These are phyloP conservation scores for Floccularia luteovirens DNA, from an alignment of 768 basidiomycete species.

Conservation along the genomic window DNA sequence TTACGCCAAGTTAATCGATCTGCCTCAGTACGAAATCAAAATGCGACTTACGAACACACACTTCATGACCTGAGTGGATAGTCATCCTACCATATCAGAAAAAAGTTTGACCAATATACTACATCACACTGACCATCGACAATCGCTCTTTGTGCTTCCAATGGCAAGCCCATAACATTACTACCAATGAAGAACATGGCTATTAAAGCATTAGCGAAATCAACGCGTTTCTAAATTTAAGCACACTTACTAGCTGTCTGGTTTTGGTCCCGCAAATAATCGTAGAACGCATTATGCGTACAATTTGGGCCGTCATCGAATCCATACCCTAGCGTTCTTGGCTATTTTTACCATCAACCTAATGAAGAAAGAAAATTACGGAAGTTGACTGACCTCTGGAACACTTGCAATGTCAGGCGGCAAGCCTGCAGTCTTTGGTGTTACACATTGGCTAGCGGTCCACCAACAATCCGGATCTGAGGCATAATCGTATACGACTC, in stretches of 20 bases:
- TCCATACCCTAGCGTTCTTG: slow-evolving; percentile 47
- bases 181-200: slow-evolving; percentile 61
- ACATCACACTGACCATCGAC: slow-evolving; percentile 30
- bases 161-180: slow-evolving; percentile 48
- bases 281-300: slow-evolving; percentile 55
- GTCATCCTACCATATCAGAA: background rate
- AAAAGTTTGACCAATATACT: background rate
- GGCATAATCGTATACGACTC: slow-evolving; percentile 22
- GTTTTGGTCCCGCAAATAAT: slow-evolving; percentile 39
- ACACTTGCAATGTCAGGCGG: slow-evolving; percentile 33
- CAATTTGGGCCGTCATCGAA: slow-evolving; percentile 66
- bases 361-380: background rate
- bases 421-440: slow-evolving; percentile 37
- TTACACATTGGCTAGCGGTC: slow-evolving; percentile 33
- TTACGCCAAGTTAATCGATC: background rate
- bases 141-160: slow-evolving; percentile 45
- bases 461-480: slow-evolving; percentile 51
- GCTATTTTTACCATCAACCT: slow-evolving; percentile 19
- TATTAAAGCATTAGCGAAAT: slow-evolving; percentile 8
- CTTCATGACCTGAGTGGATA: slow-evolving; percentile 45
- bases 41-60: slow-evolving; percentile 47
- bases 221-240: background rate
- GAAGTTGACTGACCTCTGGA: slow-evolving; percentile 32
- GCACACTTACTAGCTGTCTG: slow-evolving; percentile 51
- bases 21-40: background rate